Evolutionary conservation across 148 eudicot species (phyloP), one percentile per base, ranked within the genome.

Genomic region (Tetragonia tetragonoides): DNA sequence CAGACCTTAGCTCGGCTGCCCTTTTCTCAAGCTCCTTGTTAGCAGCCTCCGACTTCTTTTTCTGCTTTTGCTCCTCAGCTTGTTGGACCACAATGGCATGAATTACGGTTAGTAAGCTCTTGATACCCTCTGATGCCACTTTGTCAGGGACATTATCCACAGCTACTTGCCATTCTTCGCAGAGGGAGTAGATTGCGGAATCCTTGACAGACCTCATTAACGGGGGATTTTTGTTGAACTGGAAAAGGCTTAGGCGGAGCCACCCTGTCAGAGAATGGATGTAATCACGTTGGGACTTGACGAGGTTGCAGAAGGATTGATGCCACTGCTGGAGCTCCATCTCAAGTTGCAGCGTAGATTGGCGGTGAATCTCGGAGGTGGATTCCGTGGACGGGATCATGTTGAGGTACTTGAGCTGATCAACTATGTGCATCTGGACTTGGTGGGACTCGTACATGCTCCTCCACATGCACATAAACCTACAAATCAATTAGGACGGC

Each of bases 161-260:
- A 8, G 89, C 89, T 1, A 84, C 86, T 57, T 93, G 97, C 99
- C 99, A 95, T 76, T 91, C 90, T 76, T 95, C 99, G 16, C 94
- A 93, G 42, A 95, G 89, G 68, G 93, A 83, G 86, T 95, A 95
- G 67, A 95, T 90, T 16, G 90, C 79, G 10, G 97, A 93, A 68
- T 90, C 92, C 76, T 89, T 94, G 66, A 72, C 72, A 5, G 97
- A 81, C 67, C 85, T 86, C 46, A 80, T 60, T 7, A 85, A 46
- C 0, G 91, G 90, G 53, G 91, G 90, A 54, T 80, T 85, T 81
- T 85, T 88, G 76, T 81, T 76, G 66, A 93, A 83, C 77, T 90
- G 97, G 83, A 93, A 95, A 54, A 95, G 86, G 87, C 97, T 95
- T 17, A 95, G 91, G 14, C 99, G 91, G 72, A 95, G 99, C 99